Base-by-base conservation (phyloP, 1,139 yeast species). In the Saccharomyces hybrid region DNA sequence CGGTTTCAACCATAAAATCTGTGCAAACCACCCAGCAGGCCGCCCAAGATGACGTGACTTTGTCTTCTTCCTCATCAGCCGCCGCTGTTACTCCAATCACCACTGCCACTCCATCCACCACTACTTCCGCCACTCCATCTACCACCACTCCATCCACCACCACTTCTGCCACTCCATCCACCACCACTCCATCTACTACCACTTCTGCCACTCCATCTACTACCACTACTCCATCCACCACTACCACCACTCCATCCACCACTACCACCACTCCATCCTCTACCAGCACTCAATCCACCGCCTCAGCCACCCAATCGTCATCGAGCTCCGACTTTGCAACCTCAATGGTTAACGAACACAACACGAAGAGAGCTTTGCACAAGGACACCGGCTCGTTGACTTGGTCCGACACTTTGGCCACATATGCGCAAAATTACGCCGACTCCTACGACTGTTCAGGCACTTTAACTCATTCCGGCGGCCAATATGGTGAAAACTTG, bases 401-500 rank as follows among this genome's bases (percentile, higher is more conserved):
- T 2, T 83, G 86, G 86, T 74, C 77, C 63, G 63, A 72, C 21
- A 68, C 70, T 0, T 72, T 83, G 51, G 71, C 68, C 16, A 58
- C 61, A 1, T 74, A 66, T 56, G 76, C 77, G 53, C 78, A 79
- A 52, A 60, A 70, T 49, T 82, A 75, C 71, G 88, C 89, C 51
- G 59, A 74, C 9, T 48, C 74, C 12, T 60, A 74, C 55, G 78
- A 77, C 61, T 82, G 87, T 70, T 74, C 79, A 55, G 84, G 83
- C 58, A 71, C 72, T 58, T 74, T 83, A 63, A 72, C 73, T 24
- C 87, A 83, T 66, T 81, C 86, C n/a, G 83, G 84, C 51, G 80
- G 79, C 21, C 71, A 78, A 49, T 80, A 78, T 64, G 86, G 86
- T 68, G 86, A 82, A 67, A 82, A 82, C 71, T 75, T 82, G 64